phyloP scores from a whole-genome alignment of 2,329 filamentous ascomycete species.

The Penicillium brasilianum region DNA sequence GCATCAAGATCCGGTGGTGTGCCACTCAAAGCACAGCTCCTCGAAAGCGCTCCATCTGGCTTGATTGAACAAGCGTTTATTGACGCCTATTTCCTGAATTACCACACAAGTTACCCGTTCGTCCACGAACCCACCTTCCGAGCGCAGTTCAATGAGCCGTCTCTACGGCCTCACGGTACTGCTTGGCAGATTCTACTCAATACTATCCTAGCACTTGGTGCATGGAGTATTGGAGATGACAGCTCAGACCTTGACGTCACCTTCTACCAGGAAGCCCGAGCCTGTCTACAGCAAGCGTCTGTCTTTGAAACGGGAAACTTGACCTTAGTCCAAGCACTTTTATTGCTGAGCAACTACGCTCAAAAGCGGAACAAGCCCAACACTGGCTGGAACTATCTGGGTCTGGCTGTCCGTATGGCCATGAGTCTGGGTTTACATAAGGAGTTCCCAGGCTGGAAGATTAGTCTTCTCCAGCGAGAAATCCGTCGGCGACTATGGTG shows the following conservation, averaged over 20 bases:
- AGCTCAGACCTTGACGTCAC: slow-evolving; percentile 52
- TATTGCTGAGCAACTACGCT: slow-evolving; percentile 55
- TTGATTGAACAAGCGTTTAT: slow-evolving; percentile 49
- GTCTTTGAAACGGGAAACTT: slow-evolving; percentile 57
- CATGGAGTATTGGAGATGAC: slow-evolving; percentile 50
- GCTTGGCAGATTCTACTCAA: slow-evolving; percentile 55
- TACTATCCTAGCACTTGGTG: slow-evolving; percentile 52
- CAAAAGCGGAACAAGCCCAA: slow-evolving; percentile 59
- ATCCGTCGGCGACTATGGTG: slow-evolving; percentile 50
- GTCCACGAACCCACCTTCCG: slow-evolving; percentile 55
- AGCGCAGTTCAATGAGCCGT: slow-evolving; percentile 52
- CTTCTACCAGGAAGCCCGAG: slow-evolving; percentile 54
- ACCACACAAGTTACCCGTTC: slow-evolving; percentile 55
- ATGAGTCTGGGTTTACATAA: slow-evolving; percentile 58
- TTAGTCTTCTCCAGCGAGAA: slow-evolving; percentile 49
- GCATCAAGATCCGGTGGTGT: slow-evolving; percentile 38
- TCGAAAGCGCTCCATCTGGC: slow-evolving; percentile 45
- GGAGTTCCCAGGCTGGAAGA: slow-evolving; percentile 55
- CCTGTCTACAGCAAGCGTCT: slow-evolving; percentile 51
- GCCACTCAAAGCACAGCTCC: slow-evolving; percentile 45
- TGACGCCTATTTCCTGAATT: slow-evolving; percentile 54
- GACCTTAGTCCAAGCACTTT: slow-evolving; percentile 54
- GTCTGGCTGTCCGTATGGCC: slow-evolving; percentile 56
- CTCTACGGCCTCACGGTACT: slow-evolving; percentile 48
- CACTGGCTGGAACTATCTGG: slow-evolving; percentile 56